Conservation (phyloP, 2,329 filamentous ascomycete genomes). For the Neopestalotiopsis clavispora region DNA sequence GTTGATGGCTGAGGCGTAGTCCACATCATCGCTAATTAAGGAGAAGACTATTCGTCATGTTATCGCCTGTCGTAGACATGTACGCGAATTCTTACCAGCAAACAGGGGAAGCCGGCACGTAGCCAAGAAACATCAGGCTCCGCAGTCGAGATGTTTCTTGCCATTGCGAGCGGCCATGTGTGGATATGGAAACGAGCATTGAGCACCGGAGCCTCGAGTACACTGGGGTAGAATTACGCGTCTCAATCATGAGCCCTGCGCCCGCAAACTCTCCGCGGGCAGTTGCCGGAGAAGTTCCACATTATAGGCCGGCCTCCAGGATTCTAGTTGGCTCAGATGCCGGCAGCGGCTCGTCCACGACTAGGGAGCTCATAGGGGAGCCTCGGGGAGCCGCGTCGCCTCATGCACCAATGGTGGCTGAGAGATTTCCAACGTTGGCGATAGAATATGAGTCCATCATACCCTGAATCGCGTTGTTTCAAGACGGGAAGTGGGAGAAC, state of each 20-base stretch:
- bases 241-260: constrained; percentile 11
- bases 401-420: constrained; percentile 1
- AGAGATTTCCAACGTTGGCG: constrained; percentile 6
- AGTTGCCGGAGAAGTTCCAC: constrained; percentile 3
- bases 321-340: neutral
- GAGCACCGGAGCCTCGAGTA: neutral
- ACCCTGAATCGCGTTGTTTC: neutral
- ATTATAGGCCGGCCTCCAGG: neutral
- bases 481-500: constrained; percentile 9
- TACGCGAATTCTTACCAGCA: constrained; percentile 8
- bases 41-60: constrained; percentile 15
- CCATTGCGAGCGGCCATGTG: constrained; percentile 7
- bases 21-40: constrained; percentile 16
- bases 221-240: constrained; percentile 12
- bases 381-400: neutral
- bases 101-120: neutral
- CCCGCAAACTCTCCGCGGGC: neutral
- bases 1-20: neutral
- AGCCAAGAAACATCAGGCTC: neutral
- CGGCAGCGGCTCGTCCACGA: constrained; percentile 5
- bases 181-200: constrained; percentile 12
- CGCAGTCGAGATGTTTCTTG: constrained; percentile 10
- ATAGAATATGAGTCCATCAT: neutral
- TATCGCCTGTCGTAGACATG: constrained; percentile 6
- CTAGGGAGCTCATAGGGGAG: neutral